Conservation (phyloP, 345 rosid genomes). For the Laguncularia racemosa region DNA sequence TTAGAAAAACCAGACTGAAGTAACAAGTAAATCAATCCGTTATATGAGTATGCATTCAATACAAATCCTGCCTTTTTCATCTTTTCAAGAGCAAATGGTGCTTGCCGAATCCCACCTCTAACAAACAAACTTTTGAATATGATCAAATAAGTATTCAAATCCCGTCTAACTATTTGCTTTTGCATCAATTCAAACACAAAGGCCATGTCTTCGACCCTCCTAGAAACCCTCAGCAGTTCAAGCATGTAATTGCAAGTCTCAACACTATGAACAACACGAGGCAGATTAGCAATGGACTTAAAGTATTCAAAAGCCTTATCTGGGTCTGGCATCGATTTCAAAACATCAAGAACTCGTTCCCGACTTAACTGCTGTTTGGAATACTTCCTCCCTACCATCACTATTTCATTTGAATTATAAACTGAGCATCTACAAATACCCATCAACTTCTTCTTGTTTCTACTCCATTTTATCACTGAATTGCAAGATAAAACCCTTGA, state of each 20-base stretch:
- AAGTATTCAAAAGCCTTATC: conserved; percentile 56
- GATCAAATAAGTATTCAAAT: conserved; percentile 45
- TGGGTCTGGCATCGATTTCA: conserved; percentile 47
- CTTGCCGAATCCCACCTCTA: conserved; percentile 59
- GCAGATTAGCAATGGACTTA: conserved; percentile 40
- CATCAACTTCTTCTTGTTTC: conserved; percentile 22
- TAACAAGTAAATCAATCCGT: conserved; percentile 70
- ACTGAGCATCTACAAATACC: conserved; percentile 26
- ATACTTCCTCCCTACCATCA: conserved; percentile 21
- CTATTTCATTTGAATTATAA: conserved; percentile 20
- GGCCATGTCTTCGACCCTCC: conserved; percentile 58
- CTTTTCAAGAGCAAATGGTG: conserved; percentile 43
- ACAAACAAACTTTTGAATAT: conserved; percentile 51
- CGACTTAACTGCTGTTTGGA: conserved; percentile 30
- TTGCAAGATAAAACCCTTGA: conserved; percentile 21
- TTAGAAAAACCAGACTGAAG: conserved; percentile 51
- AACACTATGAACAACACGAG: conserved; percentile 46
- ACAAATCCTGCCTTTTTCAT: conserved; percentile 59
- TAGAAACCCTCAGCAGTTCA: conserved; percentile 53
- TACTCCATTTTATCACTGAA: conserved; percentile 28
- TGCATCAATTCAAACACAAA: conserved; percentile 78
- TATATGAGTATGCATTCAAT: conserved; percentile 73
- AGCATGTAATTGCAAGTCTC: conserved; percentile 78
- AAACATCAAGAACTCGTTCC: conserved; percentile 35
- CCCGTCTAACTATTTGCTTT: conserved; percentile 59